A percentile compares a stretch with the other conserved stretches of the same genome.
Evolutionary conservation across 2,329 filamentous ascomycete genomes (phyloP).

Genomic region (Paraphoma sp.): DNA sequence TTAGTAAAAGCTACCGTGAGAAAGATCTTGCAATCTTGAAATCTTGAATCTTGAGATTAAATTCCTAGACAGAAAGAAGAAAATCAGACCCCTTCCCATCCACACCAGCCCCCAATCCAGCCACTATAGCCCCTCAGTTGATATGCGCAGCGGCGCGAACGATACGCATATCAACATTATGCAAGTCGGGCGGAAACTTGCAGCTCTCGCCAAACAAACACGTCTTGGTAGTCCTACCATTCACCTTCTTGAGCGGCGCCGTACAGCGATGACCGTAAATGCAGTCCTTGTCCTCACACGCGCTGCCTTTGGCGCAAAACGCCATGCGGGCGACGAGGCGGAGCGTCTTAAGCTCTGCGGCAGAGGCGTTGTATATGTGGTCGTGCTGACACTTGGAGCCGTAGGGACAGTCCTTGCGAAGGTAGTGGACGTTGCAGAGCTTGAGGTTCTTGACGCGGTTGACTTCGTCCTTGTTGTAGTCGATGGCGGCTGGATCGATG

Average conservation of each 20-base stretch:
- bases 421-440: slow-evolving; percentile 67
- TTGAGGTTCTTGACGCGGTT: slow-evolving; percentile 68
- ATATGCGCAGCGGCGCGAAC: slow-evolving; percentile 37
- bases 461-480: slow-evolving; percentile 62
- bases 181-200: slow-evolving; percentile 64
- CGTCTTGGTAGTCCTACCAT: slow-evolving; percentile 57
- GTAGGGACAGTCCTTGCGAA: slow-evolving; percentile 65
- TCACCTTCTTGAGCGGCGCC: slow-evolving; percentile 50
- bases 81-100: no score
- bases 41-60: no score
- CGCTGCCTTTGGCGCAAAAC: slow-evolving; percentile 64
- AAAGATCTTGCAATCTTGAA: no score
- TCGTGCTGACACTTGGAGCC: slow-evolving; percentile 62
- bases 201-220: slow-evolving; percentile 66
- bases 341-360: slow-evolving; percentile 60
- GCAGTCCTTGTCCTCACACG: slow-evolving; percentile 65
- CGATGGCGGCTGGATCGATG: slow-evolving; percentile 60
- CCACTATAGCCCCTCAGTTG: no score
- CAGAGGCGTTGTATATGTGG: slow-evolving; percentile 61
- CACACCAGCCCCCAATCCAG: no score
- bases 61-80: no score
- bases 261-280: slow-evolving; percentile 71
- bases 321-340: slow-evolving; percentile 68
- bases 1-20: no score
- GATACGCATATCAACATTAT: slow-evolving; percentile 64